These are phyloP conservation scores for Grosmannia serpens DNA, from an alignment of 2,329 filamentous ascomycete genomes.

Conservation along the genomic window DNA sequence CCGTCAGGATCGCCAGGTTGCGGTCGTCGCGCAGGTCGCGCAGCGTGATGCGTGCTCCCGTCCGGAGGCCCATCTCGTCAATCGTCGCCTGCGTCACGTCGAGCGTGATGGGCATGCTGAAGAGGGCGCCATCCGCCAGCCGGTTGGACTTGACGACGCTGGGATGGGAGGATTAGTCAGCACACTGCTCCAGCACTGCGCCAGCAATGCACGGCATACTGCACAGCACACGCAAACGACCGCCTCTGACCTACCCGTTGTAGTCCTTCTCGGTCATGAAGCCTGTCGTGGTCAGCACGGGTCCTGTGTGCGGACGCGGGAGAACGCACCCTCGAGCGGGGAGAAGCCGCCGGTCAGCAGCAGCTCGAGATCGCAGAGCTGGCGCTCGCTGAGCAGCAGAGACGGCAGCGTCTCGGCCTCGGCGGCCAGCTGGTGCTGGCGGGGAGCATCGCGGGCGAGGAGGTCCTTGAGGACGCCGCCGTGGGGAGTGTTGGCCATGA, in stretches of 20 bases:
- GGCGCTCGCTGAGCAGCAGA: conserved; percentile 77
- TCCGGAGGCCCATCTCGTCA: conserved; percentile 61
- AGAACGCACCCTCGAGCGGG: conserved; percentile 73
- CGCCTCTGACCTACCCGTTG: conserved; percentile 56
- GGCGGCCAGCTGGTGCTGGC: conserved; percentile 63
- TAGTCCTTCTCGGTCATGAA: conserved; percentile 98
- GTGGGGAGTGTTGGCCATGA: conserved; percentile 62
- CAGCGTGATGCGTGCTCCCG: conserved; percentile 73
- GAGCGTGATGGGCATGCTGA: conserved; percentile 93
- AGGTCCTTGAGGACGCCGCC: conserved; percentile 97
- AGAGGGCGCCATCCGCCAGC: conserved; percentile 78
- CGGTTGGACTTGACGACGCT: conserved; percentile 85
- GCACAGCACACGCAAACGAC: too few relatives aligned
- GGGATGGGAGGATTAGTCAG: too few relatives aligned
- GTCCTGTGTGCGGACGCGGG: not conserved
- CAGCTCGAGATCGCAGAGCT: conserved; percentile 94
- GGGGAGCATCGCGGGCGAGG: conserved; percentile 79
- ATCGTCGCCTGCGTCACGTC: conserved; percentile 70
- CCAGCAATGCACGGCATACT: too few relatives aligned
- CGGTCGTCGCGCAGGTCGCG: conserved; percentile 94
- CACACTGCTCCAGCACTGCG: too few relatives aligned
- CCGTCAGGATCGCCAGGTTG: conserved; percentile 88
- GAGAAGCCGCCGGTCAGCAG: conserved; percentile 97
- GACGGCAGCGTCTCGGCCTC: conserved; percentile 84
- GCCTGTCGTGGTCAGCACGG: conserved; percentile 35